Evolutionary conservation across 768 basidiomycete genomes (phyloP).

Genomic region (Steccherinum ochraceum): DNA sequence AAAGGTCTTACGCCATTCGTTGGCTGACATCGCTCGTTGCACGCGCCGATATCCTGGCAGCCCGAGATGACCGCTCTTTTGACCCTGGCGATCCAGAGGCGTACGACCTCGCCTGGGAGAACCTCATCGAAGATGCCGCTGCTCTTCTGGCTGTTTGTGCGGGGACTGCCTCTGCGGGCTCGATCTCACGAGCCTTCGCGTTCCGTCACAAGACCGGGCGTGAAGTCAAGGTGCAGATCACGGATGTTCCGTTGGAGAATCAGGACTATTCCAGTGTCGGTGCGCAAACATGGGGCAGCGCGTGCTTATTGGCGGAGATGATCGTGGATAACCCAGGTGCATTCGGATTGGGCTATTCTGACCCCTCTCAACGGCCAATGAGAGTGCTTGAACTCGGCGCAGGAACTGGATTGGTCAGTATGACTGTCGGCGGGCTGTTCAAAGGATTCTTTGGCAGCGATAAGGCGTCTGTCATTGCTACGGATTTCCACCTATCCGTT

Average conservation of each 20-base stretch:
- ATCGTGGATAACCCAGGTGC: conserved; percentile 49
- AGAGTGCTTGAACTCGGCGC: conserved; percentile 51
- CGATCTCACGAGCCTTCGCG: conserved; percentile 41
- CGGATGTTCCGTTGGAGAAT: conserved; percentile 65
- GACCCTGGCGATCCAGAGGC: not conserved
- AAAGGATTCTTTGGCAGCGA: not conserved
- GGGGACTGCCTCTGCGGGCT: conserved; percentile 61
- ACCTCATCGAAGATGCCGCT: conserved; percentile 46
- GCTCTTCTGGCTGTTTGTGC: conserved; percentile 56
- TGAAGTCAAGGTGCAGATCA: conserved; percentile 39
- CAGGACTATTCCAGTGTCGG: conserved; percentile 70
- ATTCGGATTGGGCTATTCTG: conserved; percentile 40
- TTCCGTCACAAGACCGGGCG: conserved; percentile 25
- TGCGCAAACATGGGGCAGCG: conserved; percentile 86
- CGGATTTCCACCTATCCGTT: conserved; percentile 44
- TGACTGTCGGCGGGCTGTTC: conserved; percentile 31
- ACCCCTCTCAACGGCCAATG: conserved; percentile 12
- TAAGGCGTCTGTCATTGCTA: conserved; percentile 28
- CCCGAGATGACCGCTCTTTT: not conserved
- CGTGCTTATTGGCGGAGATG: conserved; percentile 73
- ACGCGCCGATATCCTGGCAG: conserved; percentile 8
- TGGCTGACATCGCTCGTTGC: conserved; percentile 69
- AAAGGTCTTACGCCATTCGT: conserved; percentile 58
- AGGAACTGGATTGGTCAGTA: conserved; percentile 49
- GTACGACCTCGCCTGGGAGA: conserved; percentile 19